These are phyloP conservation scores for Arachnomyces sp. DNA, from an alignment of 2,329 filamentous ascomycete genomes.

Conservation along the genomic window DNA sequence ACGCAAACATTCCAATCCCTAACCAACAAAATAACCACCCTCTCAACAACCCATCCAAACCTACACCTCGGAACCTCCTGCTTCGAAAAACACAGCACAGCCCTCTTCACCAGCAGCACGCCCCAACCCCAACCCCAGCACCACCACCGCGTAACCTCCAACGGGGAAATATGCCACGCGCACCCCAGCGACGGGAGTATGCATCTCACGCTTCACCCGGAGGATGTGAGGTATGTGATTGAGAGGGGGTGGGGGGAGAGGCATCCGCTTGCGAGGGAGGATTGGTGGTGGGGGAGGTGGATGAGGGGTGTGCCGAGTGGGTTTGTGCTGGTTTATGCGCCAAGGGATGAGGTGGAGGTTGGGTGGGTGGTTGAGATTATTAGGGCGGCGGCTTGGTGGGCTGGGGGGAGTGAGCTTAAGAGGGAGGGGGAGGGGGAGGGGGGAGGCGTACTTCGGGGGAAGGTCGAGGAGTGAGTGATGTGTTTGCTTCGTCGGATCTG, in stretches of 20 bases:
- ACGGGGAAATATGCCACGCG: slow-evolving; percentile 75
- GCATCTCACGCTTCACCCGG: slow-evolving; percentile 72
- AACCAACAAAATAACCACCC: slow-evolving; percentile 43
- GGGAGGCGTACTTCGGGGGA: not conserved
- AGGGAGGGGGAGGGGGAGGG: not conserved
- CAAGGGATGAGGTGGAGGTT: slow-evolving; percentile 60
- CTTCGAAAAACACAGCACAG: slow-evolving; percentile 74
- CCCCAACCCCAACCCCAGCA: slow-evolving; percentile 7
- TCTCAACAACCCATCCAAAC: slow-evolving; percentile 41
- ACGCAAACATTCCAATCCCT: slow-evolving; percentile 48
- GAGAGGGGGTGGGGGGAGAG: slow-evolving; percentile 70
- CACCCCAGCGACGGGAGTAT: slow-evolving; percentile 68
- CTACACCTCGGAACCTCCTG: slow-evolving; percentile 61
- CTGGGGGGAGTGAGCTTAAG: slow-evolving; percentile 11
- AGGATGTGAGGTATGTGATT: slow-evolving; percentile 64
- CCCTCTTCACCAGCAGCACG: slow-evolving; percentile 54
- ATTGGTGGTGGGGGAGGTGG: slow-evolving; percentile 57
- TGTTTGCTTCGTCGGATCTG: not conserved
- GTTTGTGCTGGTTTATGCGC: slow-evolving; percentile 78
- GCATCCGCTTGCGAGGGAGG: slow-evolving; percentile 46
- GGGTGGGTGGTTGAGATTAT: slow-evolving; percentile 60
- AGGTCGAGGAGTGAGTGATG: not conserved
- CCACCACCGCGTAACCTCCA: slow-evolving; percentile 21
- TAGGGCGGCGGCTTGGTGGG: slow-evolving; percentile 63
- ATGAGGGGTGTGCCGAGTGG: slow-evolving; percentile 61